A percentile compares a stretch with the other conserved stretches of the same genome.
These are phyloP conservation scores for Stephania yunnanensis DNA, from an alignment of 164 flowering plant genomes.

Conservation along the genomic window DNA sequence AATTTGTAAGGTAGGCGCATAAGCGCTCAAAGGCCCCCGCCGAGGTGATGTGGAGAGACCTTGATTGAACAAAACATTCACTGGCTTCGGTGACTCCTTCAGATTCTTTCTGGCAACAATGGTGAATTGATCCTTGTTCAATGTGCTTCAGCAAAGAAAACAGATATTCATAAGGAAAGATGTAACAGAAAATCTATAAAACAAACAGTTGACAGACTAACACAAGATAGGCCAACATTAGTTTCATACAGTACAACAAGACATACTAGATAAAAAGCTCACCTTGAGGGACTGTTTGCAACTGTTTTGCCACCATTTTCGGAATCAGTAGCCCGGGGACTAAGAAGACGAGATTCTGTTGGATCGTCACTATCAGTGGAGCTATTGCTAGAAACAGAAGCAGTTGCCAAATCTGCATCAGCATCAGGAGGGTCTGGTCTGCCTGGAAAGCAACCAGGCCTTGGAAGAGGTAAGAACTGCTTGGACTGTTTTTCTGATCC, in stretches of 20 bases:
- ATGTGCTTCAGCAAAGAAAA: conserved; percentile 33
- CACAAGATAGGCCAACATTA: not conserved
- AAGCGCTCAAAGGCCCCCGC: conserved; percentile 40
- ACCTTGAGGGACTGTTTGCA: conserved; percentile 73
- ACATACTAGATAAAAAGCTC: conserved; percentile 15
- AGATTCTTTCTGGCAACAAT: conserved; percentile 25
- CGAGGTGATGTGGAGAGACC: conserved; percentile 47
- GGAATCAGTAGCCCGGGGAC: conserved; percentile 58
- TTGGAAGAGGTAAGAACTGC: conserved; percentile 56
- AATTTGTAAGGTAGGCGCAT: conserved; percentile 57
- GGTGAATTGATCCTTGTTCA: conserved; percentile 44
- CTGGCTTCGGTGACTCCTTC: conserved; percentile 42
- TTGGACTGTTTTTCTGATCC: conserved; percentile 43
- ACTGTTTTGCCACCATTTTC: conserved; percentile 54
- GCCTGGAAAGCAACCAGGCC: conserved; percentile 40
- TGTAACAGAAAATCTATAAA: not conserved
- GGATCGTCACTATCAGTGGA: conserved; percentile 79
- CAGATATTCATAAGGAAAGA: conserved; percentile 16
- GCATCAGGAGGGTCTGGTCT: conserved; percentile 43
- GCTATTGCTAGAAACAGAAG: conserved; percentile 64
- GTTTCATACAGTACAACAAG: not conserved
- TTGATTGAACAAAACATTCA: conserved; percentile 30
- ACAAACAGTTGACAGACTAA: not conserved
- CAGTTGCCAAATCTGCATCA: conserved; percentile 63
- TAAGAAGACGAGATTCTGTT: conserved; percentile 50